Conservation (phyloP, 1,284 basidiomycete genomes). For the Peniophora sp. region DNA sequence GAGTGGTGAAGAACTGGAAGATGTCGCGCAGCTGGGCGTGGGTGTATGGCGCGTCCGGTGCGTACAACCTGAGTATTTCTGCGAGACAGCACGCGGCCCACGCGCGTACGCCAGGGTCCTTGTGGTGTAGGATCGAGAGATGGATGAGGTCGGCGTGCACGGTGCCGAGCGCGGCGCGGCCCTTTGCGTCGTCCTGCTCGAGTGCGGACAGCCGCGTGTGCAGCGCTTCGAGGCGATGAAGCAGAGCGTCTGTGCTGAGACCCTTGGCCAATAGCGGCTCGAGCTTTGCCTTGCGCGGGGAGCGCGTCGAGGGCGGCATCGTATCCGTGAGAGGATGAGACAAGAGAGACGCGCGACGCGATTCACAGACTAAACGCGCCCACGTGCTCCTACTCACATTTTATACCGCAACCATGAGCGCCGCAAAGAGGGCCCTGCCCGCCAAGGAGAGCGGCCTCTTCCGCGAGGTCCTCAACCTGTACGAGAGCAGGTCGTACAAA, state of each 20-base stretch:
- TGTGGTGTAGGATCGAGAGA: conserved; percentile 81
- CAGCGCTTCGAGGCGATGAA: conserved; percentile 79
- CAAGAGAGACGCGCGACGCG: not conserved
- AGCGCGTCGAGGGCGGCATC: conserved; percentile 32
- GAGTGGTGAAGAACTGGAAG: conserved; percentile 90
- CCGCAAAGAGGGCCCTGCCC: conserved; percentile 49
- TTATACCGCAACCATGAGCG: conserved; percentile 13
- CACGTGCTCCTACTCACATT: not conserved
- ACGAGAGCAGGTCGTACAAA: conserved; percentile 88
- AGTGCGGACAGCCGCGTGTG: conserved; percentile 77
- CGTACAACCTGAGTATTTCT: conserved; percentile 88
- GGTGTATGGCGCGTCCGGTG: conserved; percentile 95
- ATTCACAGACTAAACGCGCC: conserved; percentile 5
- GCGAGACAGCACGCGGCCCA: conserved; percentile 92
- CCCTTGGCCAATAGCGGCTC: conserved; percentile 74
- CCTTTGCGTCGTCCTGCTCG: conserved; percentile 84
- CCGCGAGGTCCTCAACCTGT: conserved; percentile 82
- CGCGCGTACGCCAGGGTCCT: conserved; percentile 91
- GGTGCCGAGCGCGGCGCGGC: conserved; percentile 54
- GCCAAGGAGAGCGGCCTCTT: conserved; percentile 85
- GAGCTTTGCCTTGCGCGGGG: conserved; percentile 34
- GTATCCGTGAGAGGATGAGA: conserved; percentile 10
- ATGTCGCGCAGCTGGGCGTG: conserved; percentile 85
- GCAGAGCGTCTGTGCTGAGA: conserved; percentile 65
- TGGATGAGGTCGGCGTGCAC: conserved; percentile 78